Evolutionary conservation across 164 flowering plant species (phyloP).

Genomic region (Echeveria elegans): DNA sequence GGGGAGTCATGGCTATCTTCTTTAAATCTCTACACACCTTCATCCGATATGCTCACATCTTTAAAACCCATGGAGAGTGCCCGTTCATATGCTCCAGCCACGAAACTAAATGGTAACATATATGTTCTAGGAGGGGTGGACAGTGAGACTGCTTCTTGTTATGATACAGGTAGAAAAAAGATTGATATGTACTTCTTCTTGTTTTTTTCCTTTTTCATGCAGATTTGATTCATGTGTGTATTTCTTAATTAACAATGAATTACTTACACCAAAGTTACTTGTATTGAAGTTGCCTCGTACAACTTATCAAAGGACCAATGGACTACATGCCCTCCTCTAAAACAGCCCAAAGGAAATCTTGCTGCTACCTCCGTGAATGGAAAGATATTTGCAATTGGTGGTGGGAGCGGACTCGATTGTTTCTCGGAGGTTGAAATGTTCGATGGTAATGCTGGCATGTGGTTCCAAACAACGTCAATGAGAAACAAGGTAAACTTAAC

Average conservation of each 20-base stretch:
- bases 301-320: conserved; percentile 23
- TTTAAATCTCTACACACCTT: conserved; percentile 24
- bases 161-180: conserved; percentile 27
- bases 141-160: conserved; percentile 20
- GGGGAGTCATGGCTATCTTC: conserved; percentile 31
- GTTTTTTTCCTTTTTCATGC: not conserved
- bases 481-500: conserved; percentile 22
- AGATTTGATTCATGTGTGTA: not conserved
- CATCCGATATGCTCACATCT: conserved; percentile 18
- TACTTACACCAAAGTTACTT: conserved; percentile 3
- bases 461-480: conserved; percentile 31
- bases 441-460: conserved; percentile 23
- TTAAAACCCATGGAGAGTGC: conserved; percentile 26
- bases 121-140: conserved; percentile 39
- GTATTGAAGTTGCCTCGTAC: conserved; percentile 39
- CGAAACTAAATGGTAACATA: conserved; percentile 21
- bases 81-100: conserved; percentile 28
- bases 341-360: conserved; percentile 21
- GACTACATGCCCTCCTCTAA: conserved; percentile 25
- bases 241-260: not conserved
- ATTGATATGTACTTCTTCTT: not conserved
- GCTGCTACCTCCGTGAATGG: conserved; percentile 20
- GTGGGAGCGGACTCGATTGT: conserved; percentile 26
- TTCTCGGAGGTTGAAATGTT: conserved; percentile 34
- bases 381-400: conserved; percentile 35